These are phyloP conservation scores for Lecanicillium sp. DNA, from an alignment of 2,329 filamentous ascomycete genomes.

Conservation along the genomic window DNA sequence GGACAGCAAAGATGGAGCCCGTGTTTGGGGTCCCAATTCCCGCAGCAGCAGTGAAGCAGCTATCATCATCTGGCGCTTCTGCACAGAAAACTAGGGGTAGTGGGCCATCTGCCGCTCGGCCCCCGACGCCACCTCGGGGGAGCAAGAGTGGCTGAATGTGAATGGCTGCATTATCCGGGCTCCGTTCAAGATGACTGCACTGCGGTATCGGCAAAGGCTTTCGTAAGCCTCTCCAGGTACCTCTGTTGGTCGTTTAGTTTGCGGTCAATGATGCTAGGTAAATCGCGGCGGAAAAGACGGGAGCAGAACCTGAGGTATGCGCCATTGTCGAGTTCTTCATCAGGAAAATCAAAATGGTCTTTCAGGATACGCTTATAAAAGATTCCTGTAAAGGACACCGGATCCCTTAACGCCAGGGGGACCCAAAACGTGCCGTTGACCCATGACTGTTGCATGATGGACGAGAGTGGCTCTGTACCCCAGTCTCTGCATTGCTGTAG, in stretches of 20 bases:
- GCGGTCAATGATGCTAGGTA: background rate
- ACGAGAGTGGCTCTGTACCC: background rate
- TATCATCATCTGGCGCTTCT: background rate
- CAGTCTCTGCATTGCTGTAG: background rate
- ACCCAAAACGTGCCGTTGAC: background rate
- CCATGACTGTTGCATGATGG: background rate
- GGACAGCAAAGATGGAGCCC: background rate
- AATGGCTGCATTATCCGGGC: background rate
- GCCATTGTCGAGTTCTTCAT: background rate
- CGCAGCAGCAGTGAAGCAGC: background rate
- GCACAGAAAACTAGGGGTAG: background rate
- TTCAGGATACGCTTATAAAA: background rate
- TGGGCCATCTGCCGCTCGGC: background rate
- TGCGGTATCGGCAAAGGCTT: background rate
- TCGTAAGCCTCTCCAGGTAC: background rate
- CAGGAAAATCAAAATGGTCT: background rate
- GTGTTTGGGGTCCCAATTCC: background rate
- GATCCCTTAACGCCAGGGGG: background rate
- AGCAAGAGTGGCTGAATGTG: background rate
- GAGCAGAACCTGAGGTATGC: background rate
- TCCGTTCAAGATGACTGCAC: background rate
- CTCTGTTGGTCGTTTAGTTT: conserved; percentile 1
- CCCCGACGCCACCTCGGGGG: background rate
- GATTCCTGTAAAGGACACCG: background rate
- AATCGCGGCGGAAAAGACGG: background rate